These are phyloP conservation scores for Colletotrichum gigasporum DNA, from an alignment of 2,329 filamentous ascomycete genomes.

Conservation along the genomic window DNA sequence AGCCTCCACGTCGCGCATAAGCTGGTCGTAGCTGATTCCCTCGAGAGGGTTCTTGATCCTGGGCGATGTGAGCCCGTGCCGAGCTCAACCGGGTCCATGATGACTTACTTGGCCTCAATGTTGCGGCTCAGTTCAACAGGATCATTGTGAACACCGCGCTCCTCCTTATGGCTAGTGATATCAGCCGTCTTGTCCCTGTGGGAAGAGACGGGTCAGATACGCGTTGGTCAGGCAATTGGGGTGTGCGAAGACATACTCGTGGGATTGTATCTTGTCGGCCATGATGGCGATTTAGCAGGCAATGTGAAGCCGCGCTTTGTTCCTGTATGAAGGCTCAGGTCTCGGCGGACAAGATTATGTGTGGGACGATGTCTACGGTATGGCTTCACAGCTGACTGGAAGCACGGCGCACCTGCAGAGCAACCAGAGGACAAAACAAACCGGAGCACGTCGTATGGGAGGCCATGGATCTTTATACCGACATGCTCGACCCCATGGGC, in stretches of 20 bases:
- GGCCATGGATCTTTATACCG: slow-evolving; percentile 27
- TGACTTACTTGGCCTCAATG: slow-evolving; percentile 54
- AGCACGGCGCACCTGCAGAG: neutral
- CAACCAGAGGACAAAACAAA: neutral
- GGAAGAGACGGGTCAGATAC: neutral
- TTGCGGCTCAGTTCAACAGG: slow-evolving; percentile 46
- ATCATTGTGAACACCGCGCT: slow-evolving; percentile 26
- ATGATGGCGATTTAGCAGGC: slow-evolving; percentile 11
- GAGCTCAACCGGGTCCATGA: neutral
- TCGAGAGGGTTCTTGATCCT: slow-evolving; percentile 59
- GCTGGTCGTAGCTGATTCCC: slow-evolving; percentile 58
- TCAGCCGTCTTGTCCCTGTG: slow-evolving; percentile 39
- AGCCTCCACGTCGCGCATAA: slow-evolving; percentile 67
- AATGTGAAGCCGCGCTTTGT: neutral
- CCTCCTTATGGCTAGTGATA: slow-evolving; percentile 39
- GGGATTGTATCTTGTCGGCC: slow-evolving; percentile 18
- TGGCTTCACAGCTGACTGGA: slow-evolving; percentile 7
- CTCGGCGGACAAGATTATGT: neutral
- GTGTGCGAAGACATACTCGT: neutral
- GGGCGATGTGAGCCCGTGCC: neutral
- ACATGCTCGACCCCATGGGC: neutral
- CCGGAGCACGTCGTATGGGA: neutral
- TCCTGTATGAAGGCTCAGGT: neutral
- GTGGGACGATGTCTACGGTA: neutral
- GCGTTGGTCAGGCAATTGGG: too few relatives aligned